Base-by-base conservation (phyloP, 1,139 yeast genomes). In the Debaryomyces robertsiae region DNA sequence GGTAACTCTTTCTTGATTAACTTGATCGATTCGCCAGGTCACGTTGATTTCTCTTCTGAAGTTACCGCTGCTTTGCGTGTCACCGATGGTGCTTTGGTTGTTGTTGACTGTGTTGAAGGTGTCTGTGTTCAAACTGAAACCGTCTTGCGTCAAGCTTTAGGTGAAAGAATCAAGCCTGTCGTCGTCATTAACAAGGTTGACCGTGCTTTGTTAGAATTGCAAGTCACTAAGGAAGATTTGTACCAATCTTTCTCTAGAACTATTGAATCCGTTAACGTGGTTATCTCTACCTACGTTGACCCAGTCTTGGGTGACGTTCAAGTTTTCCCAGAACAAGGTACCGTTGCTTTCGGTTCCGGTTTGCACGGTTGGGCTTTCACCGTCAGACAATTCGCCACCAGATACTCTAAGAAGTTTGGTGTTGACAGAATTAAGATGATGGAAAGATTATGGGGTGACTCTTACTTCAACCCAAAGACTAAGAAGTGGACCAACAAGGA, bases 351-450 rank as follows among this genome's bases (percentile, higher is more conserved):
- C 77, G 98, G 96, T 80, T 93, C 98, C 75, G 98, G 98, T 85
- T 82, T 93, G 69, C 98, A 93, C 84, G 98, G 98, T 77, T 93
- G 98, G 98, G 98, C 97, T 72, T 93, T 93, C 93, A 93, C 98
- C 65, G 85, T 93, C 69, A 90, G 98, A 79, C 98, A 93, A 82
- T 93, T 93, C 63, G 98, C 98, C 66, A 76, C 79, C 77, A 89
- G 96, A 81, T 93, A 93, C 84, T 84, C 96, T 73, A 90, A 91
- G 90, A 93, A 93, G 81, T 93, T 93, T 73, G 98, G 98, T 89
- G 98, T 93, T 69, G 98, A 91, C 88, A 84, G 88, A 74, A 59
- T 69, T 53, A 93, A 93, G 88, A 90, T 93, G 97, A 88, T 89
- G 96, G 93, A 88, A 75, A 87, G 98, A 82, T 85, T 93, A 75